Percentiles rank a stretch among this genome's conserved stretches.
These are phyloP conservation scores for Grosmannia huntii DNA, from an alignment of 2,329 filamentous ascomycete genomes.

Conservation along the genomic window DNA sequence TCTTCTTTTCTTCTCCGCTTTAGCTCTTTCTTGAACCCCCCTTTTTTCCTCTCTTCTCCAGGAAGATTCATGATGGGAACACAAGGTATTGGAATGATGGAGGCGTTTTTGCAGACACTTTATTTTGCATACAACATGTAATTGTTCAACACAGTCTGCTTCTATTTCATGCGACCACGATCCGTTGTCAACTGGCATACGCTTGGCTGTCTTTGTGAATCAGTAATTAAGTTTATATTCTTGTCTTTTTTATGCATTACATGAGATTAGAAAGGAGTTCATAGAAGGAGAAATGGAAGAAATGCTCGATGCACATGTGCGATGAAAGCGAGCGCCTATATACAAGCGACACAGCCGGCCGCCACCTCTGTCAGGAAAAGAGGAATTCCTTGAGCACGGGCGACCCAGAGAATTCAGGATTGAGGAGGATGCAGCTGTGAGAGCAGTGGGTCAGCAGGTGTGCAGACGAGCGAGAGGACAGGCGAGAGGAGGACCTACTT, in stretches of 20 bases:
- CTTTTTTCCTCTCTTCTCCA: not conserved
- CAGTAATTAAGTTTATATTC: not conserved
- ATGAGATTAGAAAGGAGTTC: not conserved
- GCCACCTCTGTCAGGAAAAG: constrained; percentile 31
- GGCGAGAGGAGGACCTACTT: constrained; percentile 50
- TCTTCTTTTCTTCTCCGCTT: not conserved
- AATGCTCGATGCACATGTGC: not conserved
- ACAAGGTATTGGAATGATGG: not conserved
- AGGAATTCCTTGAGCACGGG: constrained; percentile 85
- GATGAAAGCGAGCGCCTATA: not conserved
- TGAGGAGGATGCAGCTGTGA: constrained; percentile 74
- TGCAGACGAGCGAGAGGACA: not conserved
- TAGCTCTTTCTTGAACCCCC: not conserved
- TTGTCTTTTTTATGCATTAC: not conserved
- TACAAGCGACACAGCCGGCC: not conserved
- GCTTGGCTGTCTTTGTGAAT: not conserved
- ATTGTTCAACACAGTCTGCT: not conserved
- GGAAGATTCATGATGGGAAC: not conserved
- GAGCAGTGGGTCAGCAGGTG: not conserved
- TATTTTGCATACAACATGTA: not conserved
- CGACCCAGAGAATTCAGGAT: constrained; percentile 88
- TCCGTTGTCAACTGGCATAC: not conserved
- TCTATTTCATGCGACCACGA: not conserved
- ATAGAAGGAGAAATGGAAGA: not conserved
- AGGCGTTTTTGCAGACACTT: not conserved